phyloP scores from a whole-genome alignment of 495 filamentous ascomycete genomes.

The Penicillium malachiteum region DNA sequence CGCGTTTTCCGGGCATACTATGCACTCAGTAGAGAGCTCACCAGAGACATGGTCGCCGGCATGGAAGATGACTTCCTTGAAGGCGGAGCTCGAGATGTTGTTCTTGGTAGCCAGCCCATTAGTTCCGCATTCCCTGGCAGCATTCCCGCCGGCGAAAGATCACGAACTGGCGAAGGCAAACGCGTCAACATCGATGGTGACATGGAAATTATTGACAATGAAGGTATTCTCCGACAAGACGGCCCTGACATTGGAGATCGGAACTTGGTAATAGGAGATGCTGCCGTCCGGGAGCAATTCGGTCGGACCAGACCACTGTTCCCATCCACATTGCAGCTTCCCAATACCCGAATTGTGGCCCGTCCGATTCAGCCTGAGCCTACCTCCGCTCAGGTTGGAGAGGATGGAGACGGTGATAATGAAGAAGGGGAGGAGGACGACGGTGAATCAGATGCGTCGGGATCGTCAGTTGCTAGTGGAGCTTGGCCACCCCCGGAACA shows the following conservation, averaged over 20 bases:
- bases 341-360: constrained; percentile 9
- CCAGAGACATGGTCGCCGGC: constrained; percentile 76
- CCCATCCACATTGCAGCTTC: constrained; percentile 32
- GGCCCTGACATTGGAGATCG: constrained; percentile 48
- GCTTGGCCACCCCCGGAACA: constrained; percentile 42
- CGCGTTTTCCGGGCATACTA: constrained; percentile 91
- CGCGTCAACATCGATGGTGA: constrained; percentile 56
- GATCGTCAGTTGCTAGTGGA: constrained; percentile 33
- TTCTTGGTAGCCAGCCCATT: constrained; percentile 73
- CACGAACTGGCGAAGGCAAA: constrained; percentile 65
- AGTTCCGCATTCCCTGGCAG: constrained; percentile 69
- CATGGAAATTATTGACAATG: constrained; percentile 56
- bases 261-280: constrained; percentile 47
- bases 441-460: constrained; percentile 25
- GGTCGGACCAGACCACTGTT: constrained; percentile 40
- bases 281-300: constrained; percentile 45
- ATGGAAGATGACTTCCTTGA: constrained; percentile 79
- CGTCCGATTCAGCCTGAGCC: neutral
- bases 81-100: constrained; percentile 69
- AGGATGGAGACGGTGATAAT: neutral
- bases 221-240: constrained; percentile 47
- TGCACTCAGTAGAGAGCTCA: constrained; percentile 78
- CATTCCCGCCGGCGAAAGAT: constrained; percentile 58
- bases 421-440: constrained; percentile 25
- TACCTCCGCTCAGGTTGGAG: constrained; percentile 1